Conservation (phyloP, 164 flowering plant species). For the Chloranthus sessilifolius region DNA sequence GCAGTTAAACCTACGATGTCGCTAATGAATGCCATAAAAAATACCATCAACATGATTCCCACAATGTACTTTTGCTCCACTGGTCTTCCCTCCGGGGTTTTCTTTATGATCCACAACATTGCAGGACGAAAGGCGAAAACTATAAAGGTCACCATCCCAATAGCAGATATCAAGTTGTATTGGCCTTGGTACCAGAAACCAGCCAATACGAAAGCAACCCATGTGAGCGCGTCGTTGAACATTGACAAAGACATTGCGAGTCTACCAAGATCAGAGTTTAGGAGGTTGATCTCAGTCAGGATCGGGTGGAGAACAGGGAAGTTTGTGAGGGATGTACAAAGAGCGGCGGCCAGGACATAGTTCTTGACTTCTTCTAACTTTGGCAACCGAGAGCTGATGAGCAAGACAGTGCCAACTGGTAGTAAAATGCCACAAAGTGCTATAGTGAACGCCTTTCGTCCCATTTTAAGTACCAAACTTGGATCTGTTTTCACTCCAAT, state of each 20-base stretch:
- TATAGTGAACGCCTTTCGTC: slow-evolving; percentile 29
- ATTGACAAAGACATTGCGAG: slow-evolving; percentile 34
- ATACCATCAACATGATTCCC: slow-evolving; percentile 22
- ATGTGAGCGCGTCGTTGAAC: slow-evolving; percentile 28
- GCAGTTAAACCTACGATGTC: slow-evolving; percentile 43
- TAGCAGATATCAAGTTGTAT: slow-evolving; percentile 23
- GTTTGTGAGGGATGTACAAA: slow-evolving; percentile 25
- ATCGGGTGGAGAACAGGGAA: slow-evolving; percentile 45
- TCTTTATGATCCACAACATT: slow-evolving; percentile 26
- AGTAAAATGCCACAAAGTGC: too few species aligned
- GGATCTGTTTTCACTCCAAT: slow-evolving; percentile 52
- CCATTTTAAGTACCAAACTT: slow-evolving; percentile 13
- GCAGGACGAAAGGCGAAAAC: slow-evolving; percentile 11
- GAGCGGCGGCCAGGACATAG: slow-evolving; percentile 14
- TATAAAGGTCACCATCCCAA: neutral
- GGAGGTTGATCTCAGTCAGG: slow-evolving; percentile 49
- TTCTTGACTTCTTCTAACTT: neutral
- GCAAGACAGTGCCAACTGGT: slow-evolving; percentile 14
- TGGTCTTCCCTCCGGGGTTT: slow-evolving; percentile 46
- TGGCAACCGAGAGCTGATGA: slow-evolving; percentile 13
- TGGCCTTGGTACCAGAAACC: too few species aligned
- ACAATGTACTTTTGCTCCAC: slow-evolving; percentile 29
- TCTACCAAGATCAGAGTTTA: slow-evolving; percentile 59
- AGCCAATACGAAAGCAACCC: slow-evolving; percentile 9
- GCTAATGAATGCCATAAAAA: slow-evolving; percentile 26